These are phyloP conservation scores for Geotrichum carabidarum DNA, from an alignment of 1,139 yeast species.

Conservation along the genomic window DNA sequence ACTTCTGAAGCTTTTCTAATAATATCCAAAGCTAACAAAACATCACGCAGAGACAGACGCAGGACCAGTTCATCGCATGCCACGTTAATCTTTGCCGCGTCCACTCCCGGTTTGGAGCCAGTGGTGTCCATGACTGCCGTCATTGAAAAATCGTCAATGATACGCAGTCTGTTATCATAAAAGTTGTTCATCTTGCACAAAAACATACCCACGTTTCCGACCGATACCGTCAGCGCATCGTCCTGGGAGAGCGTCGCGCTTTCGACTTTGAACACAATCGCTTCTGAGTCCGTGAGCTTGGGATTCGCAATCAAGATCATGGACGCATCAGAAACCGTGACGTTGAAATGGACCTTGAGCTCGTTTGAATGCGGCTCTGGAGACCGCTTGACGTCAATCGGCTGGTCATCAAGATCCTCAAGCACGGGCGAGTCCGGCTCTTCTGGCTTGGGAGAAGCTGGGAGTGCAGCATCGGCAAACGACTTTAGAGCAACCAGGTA, in stretches of 20 bases:
- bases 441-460: constrained; percentile 19
- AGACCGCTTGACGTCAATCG: constrained; percentile 16
- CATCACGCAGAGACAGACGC: constrained; percentile 81
- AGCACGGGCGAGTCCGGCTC: constrained; percentile 17
- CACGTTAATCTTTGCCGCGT: constrained; percentile 59
- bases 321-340: constrained; percentile 73
- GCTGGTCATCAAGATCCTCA: constrained; percentile 15
- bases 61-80: constrained; percentile 74
- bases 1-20: constrained; percentile 66
- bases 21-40: constrained; percentile 68
- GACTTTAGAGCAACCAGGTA: constrained; percentile 71
- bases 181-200: constrained; percentile 67
- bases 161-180: constrained; percentile 56
- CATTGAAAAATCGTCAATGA: constrained; percentile 84
- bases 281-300: constrained; percentile 62
- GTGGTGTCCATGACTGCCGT: constrained; percentile 68
- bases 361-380: neutral
- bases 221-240: constrained; percentile 59
- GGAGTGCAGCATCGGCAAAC: constrained; percentile 49
- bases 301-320: constrained; percentile 79
- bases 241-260: constrained; percentile 69
- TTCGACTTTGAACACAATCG: constrained; percentile 84
- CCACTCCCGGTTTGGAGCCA: constrained; percentile 52
- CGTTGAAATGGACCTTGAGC: constrained; percentile 44
- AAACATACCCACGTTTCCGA: constrained; percentile 81